A percentile compares a stretch with the other conserved stretches of the same genome.
These are phyloP conservation scores for Blepharisma japonicum DNA, from an alignment of 73 alveolate genomes.

Conservation along the genomic window DNA sequence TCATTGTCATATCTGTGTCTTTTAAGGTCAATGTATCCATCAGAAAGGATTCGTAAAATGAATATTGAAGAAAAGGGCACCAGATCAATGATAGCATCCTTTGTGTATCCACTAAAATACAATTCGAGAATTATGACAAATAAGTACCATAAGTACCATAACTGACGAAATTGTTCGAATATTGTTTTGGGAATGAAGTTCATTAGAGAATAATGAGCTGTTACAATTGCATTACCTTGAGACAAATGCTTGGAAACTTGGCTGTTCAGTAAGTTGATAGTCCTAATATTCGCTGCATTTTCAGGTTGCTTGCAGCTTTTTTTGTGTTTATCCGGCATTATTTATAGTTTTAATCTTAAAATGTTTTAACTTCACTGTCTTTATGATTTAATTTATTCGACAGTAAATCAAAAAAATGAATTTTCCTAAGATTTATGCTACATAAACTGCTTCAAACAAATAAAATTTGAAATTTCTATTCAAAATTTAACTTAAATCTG, in stretches of 20 bases:
- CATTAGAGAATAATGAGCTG: neutral
- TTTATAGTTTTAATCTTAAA: neutral
- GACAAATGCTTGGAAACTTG: conserved; percentile 18
- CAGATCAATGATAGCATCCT: no score
- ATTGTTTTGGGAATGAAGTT: neutral
- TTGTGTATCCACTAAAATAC: no score
- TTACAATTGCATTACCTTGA: neutral
- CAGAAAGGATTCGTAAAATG: no score
- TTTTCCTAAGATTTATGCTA: neutral
- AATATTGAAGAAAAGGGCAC: no score
- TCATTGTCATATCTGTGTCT: no score
- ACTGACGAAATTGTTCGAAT: neutral
- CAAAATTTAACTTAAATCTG: neutral
- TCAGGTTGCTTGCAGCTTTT: no score
- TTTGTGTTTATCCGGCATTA: neutral
- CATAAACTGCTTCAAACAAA: neutral
- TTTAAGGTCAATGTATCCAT: no score
- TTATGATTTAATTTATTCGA: neutral
- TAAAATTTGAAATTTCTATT: neutral
- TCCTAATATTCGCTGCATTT: no score
- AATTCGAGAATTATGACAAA: no score
- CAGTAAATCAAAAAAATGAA: neutral
- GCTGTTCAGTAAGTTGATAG: no score
- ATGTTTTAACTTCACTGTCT: neutral
- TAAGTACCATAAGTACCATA: conserved; percentile 84